Evolutionary conservation across 2,329 filamentous ascomycete species (phyloP), one percentile per base, ranked within the genome.

Genomic region (Pestalotiopsis sp.): DNA sequence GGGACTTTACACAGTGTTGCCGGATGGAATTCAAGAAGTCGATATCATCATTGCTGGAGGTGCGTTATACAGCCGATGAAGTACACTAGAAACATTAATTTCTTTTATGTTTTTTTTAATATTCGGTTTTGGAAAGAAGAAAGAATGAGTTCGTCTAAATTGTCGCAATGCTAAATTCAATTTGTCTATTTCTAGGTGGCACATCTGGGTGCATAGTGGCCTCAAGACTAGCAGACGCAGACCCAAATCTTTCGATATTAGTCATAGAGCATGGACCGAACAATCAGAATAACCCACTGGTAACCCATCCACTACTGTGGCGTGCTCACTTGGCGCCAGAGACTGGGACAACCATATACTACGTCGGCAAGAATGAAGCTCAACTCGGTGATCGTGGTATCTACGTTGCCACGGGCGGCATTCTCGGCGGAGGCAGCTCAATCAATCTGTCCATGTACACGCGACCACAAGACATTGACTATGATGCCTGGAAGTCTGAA

Each of bases 401-500:
- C 17, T 17, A 25, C 17, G 52, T 66, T 17, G 31, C 36, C 7
- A 5, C 52, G 4, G 64, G 64, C 14, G 83, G 85, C 27, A 81
- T 84, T 1, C 78, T 89, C 0, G 87, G 87, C 39, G 87, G 87
- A 25, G 86, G 87, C 2, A 81, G 78, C 6, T 81, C 81, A 2
- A 81, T 84, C n/a, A 85, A 85, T 69, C 81, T 83, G 69, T 79
- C 82, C 79, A 81, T 83, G 74, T 70, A 75, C 25, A 67, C 66
- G 13, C 70, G 77, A n/a, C 74, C 75, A 9, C 75, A 77, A 66
- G 66, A 70, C n/a, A 68, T 66, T 45, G 77, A 79, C 64, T 75
- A 72, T 11, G 71, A 72, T 31, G 64, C 67, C 4, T 73, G 71
- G 71, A 62, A 70, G 6, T 69, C 66, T 65, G 23, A 73, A 60